Percentiles rank a stretch among this genome's conserved stretches.
phyloP scores from a whole-genome alignment of 2,329 filamentous ascomycete genomes.

The Endocalyx cinctus region DNA sequence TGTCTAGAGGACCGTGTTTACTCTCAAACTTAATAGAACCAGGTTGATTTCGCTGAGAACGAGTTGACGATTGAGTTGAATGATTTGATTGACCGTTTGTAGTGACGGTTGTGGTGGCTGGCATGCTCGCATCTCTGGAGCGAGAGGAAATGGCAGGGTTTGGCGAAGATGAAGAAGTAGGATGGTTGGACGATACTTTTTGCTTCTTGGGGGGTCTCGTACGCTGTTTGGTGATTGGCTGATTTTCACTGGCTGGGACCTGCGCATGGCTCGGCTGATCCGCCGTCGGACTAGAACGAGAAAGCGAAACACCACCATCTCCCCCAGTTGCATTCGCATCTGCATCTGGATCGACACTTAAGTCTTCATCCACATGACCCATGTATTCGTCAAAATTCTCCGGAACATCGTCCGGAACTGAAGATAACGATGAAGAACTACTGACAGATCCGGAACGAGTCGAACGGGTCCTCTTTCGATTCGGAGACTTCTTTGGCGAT shows the following conservation, averaged over 20 bases:
- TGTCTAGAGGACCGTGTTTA: too few relatives aligned
- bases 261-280: slow-evolving; percentile 28
- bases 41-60: too few relatives aligned
- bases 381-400: slow-evolving; percentile 26
- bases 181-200: slow-evolving; percentile 27
- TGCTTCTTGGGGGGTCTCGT: slow-evolving; percentile 31
- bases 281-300: too few relatives aligned
- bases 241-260: slow-evolving; percentile 23
- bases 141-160: slow-evolving; percentile 17
- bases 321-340: too few relatives aligned
- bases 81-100: too few relatives aligned
- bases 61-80: too few relatives aligned
- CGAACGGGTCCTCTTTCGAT: slow-evolving; percentile 19
- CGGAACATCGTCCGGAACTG: slow-evolving; percentile 26
- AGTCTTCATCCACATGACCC: slow-evolving; percentile 23
- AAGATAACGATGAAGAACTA: slow-evolving; percentile 28
- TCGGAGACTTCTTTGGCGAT: slow-evolving; percentile 10
- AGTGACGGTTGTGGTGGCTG: slow-evolving; percentile 18
- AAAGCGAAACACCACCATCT: too few relatives aligned
- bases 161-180: slow-evolving; percentile 21
- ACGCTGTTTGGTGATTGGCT: slow-evolving; percentile 28
- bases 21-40: slow-evolving; percentile 7
- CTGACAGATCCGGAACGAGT: slow-evolving; percentile 27
- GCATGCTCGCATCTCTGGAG: slow-evolving; percentile 25
- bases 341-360: slow-evolving; percentile 23